phyloP scores from a whole-genome alignment of 352 stramenopile genomes.

The Phytophthora nicotianae region DNA sequence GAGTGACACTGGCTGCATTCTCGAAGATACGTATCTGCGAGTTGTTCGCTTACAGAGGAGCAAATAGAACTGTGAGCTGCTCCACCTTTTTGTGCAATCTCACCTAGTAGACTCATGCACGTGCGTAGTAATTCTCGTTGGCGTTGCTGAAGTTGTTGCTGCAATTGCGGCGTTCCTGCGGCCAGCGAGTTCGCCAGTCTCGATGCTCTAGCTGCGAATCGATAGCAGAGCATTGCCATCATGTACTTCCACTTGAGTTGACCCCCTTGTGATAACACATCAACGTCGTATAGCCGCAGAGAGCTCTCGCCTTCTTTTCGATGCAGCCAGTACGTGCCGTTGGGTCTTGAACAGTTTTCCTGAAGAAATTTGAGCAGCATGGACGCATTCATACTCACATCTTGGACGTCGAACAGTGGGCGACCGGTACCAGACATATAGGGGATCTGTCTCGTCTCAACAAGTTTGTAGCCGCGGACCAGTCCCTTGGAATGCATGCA shows the following conservation, averaged over 20 bases:
- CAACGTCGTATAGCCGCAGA: slow-evolving; percentile 82
- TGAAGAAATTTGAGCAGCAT: slow-evolving; percentile 89
- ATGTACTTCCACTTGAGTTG: slow-evolving; percentile 92
- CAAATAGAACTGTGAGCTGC: slow-evolving; percentile 76
- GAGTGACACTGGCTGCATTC: slow-evolving; percentile 52
- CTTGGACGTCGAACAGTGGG: slow-evolving; percentile 83
- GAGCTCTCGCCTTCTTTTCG: slow-evolving; percentile 81
- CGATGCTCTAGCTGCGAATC: slow-evolving; percentile 76
- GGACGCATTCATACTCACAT: slow-evolving; percentile 86
- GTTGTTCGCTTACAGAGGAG: slow-evolving; percentile 77
- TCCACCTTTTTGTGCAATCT: slow-evolving; percentile 70
- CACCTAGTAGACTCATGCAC: slow-evolving; percentile 73
- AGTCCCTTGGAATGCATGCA: slow-evolving; percentile 89
- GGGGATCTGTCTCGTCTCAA: slow-evolving; percentile 83
- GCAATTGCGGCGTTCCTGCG: slow-evolving; percentile 53
- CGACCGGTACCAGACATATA: slow-evolving; percentile 69
- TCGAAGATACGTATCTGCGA: slow-evolving; percentile 82
- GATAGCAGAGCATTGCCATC: slow-evolving; percentile 91
- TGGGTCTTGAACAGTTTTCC: slow-evolving; percentile 82
- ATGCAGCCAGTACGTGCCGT: slow-evolving; percentile 87
- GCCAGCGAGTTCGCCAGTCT: slow-evolving; percentile 70
- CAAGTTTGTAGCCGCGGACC: slow-evolving; percentile 85
- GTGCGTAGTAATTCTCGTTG: slow-evolving; percentile 79
- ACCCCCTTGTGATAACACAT: slow-evolving; percentile 81
- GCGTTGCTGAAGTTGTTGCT: slow-evolving; percentile 69